Base-by-base conservation (phyloP, 108 stramenopile genomes). In the Fragilaria radians region DNA sequence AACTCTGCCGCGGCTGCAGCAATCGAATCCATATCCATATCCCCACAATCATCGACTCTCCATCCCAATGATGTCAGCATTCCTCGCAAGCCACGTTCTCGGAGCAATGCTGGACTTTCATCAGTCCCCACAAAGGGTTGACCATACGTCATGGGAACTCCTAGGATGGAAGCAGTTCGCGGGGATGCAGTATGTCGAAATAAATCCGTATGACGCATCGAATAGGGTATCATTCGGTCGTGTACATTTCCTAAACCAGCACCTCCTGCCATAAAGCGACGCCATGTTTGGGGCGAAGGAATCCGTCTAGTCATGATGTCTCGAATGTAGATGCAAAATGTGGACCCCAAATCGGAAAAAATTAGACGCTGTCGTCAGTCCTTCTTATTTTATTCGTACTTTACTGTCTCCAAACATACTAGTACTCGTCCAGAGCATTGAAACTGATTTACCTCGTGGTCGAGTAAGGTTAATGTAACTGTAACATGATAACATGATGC, bases 71-170 rank as follows among this genome's bases (percentile, higher is more conserved):
- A 29, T n/a, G 84, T 61, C 48, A 95, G 68, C 69, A 76, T 81
- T 46, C 52, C 59, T 9, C 74, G 66, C 36, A 95, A 68, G 31
- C 93, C 89, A 31, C 57, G 65, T 48, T 87, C 81, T 18, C 89
- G 77, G 17, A 91, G 67, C 0, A 83, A 57, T n/a, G 60, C 32
- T 5, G 93, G 93, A 46, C 88, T 88, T 33, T 63, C 52, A 65
- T 95, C 91, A 26, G 88, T 90, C 5, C 93, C 93, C 22, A 84
- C 82, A 72, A 76, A 91, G 1, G 93, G 93, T 53, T 95, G 93
- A 4, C 93, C 93, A 53, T 80, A 91, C 22, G 93, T 91, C 88
- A 91, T 89, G 28, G 93, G 93, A 51, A 86, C 89, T 24, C 88
- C 80, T 32, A 46, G 45, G 14, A 57, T 28, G 3, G 54, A 33